A percentile compares a stretch with the other conserved stretches of the same genome.
These are phyloP conservation scores for Mariannaea sp. DNA, from an alignment of 2,329 filamentous ascomycete genomes.

Conservation along the genomic window DNA sequence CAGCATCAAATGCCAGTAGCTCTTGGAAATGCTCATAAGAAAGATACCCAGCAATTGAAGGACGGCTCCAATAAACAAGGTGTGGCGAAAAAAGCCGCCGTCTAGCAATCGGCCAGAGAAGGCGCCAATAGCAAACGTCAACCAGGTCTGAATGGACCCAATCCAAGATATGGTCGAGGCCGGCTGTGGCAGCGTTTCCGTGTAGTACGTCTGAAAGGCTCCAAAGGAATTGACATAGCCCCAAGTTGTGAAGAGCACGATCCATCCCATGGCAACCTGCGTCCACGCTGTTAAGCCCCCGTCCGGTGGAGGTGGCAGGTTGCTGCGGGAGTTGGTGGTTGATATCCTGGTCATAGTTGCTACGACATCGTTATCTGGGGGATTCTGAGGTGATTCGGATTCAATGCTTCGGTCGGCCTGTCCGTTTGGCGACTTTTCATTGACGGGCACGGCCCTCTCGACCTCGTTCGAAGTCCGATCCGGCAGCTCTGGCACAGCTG, in stretches of 20 bases:
- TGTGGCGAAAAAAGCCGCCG: slow-evolving; percentile 48
- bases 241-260: slow-evolving; percentile 49
- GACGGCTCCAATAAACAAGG: slow-evolving; percentile 45
- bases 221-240: slow-evolving; percentile 54
- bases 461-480: background rate
- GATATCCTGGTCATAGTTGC: slow-evolving; percentile 9
- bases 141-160: slow-evolving; percentile 51
- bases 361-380: background rate
- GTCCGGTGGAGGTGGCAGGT: slow-evolving; percentile 32
- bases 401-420: background rate
- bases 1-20: slow-evolving; percentile 56
- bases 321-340: slow-evolving; percentile 7
- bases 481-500: background rate
- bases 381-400: background rate
- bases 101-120: slow-evolving; percentile 52
- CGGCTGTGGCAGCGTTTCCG: slow-evolving; percentile 35
- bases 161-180: slow-evolving; percentile 52
- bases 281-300: slow-evolving; percentile 42
- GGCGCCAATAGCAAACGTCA: slow-evolving; percentile 49
- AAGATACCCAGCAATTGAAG: slow-evolving; percentile 52
- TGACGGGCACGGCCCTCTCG: slow-evolving; percentile 4
- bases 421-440: background rate
- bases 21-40: slow-evolving; percentile 46
- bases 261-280: slow-evolving; percentile 47
- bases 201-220: slow-evolving; percentile 52